phyloP scores from a whole-genome alignment of 345 rosid genomes.

The Brassica napus region Da-Ae NC_063448.1:50507001-50507500 shows the following conservation, averaged over 20 bases:
- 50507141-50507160: constrained; percentile 3
- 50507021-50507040: background rate
- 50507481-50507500: background rate
- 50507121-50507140: constrained; percentile 29
- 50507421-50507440: no score
- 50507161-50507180: background rate
- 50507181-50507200: background rate
- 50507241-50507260: background rate
- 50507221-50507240: background rate
- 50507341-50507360: background rate
- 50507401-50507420: no score
- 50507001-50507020: constrained; percentile 20
- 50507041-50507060: constrained; percentile 10
- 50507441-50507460: no score
- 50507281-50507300: background rate
- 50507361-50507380: no score
- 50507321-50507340: no score
- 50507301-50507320: background rate
- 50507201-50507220: background rate
- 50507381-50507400: no score
- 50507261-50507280: background rate
- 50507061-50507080: background rate
- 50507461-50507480: no score
- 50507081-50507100: constrained; percentile 6
- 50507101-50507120: constrained; percentile 29